Base-by-base conservation (phyloP, 2,329 filamentous ascomycete genomes). In the Arthrinium phaeospermum region DNA sequence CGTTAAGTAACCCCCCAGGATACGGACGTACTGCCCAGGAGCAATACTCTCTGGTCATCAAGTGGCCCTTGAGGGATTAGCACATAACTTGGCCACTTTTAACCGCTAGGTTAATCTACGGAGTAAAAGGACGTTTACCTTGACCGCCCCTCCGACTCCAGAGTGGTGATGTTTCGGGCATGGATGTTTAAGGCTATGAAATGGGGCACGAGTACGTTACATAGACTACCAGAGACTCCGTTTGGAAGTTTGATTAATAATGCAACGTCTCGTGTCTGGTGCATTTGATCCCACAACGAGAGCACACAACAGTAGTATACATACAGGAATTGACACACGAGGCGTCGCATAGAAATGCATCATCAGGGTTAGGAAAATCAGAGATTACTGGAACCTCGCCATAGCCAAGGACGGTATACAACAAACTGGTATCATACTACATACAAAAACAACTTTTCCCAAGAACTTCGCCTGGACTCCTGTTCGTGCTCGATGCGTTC, bases 381-480 rank as follows among this genome's bases (percentile, higher is more conserved):
- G 57, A 64, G 8, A 34, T 41, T 64, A 41, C n/a, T n/a, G 53
- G 53, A 3, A 34, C 30, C 30, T 61, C 53, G 53, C 30, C 30
- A 22, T 16, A 34, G 30, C 53, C 53, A 61, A 61, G 8, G 30
- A 10, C 30, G 16, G 27, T 30, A 61, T 61, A 61, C 53, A 34
- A 61, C 53, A 34, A 19, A 64, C 57, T 64, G 57, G 57, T 64
- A 64, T 64, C 57, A 64, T 41, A 41, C 57, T 64, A 41, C 57
- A 64, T 64, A 41, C 57, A 64, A 64, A 64, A 64, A 22, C 12
- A 22, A 64, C 34, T 41, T 64, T 64, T 41, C 30, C 57, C 57
- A 41, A 37, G 19, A 61, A 61, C 57, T 64, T 37, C 19, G n/a
- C 57, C 30, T 64, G 8, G 34, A 41, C 57, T 64, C 57, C 57